These are phyloP conservation scores for Magnaporthiopsis poae DNA, from an alignment of 2,329 filamentous ascomycete genomes.

Conservation along the genomic window DNA sequence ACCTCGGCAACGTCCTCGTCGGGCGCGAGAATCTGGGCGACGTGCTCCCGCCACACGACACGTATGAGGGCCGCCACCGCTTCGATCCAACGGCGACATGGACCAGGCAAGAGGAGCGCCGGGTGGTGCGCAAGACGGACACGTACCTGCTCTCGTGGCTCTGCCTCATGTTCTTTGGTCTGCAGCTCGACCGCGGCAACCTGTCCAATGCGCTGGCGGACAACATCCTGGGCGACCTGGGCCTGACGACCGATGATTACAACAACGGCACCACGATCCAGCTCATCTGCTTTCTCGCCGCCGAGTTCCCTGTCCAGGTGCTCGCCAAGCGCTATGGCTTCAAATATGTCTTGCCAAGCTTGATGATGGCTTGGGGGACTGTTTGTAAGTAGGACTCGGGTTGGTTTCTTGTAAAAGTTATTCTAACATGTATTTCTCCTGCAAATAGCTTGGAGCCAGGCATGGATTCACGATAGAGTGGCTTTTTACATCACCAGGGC, in stretches of 20 bases:
- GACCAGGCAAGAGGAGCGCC: conserved; percentile 47
- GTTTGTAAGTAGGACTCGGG: conserved; percentile 28
- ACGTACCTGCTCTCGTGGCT: conserved; percentile 30
- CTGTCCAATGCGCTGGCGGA: conserved; percentile 53
- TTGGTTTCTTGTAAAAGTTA: not conserved
- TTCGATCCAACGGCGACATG: conserved; percentile 35
- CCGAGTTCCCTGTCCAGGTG: conserved; percentile 50
- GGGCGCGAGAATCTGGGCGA: conserved; percentile 29
- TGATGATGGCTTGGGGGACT: conserved; percentile 42
- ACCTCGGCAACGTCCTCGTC: conserved; percentile 21
- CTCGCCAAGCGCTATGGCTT: conserved; percentile 49
- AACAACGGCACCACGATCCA: conserved; percentile 51
- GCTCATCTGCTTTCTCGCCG: conserved; percentile 41
- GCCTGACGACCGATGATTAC: conserved; percentile 40
- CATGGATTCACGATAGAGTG: conserved; percentile 37
- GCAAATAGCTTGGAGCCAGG: conserved; percentile 30
- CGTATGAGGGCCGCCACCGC: conserved; percentile 32
- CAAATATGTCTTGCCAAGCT: conserved; percentile 42
- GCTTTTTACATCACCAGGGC: conserved; percentile 42
- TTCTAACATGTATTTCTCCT: not conserved
- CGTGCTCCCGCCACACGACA: conserved; percentile 21
- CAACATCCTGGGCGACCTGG: conserved; percentile 47
- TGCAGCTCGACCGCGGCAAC: conserved; percentile 56
- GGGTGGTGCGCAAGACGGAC: conserved; percentile 44
- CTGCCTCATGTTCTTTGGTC: conserved; percentile 46